These are phyloP conservation scores for Jamesozyma gamospora DNA, from an alignment of 805 yeast species.

Conservation along the genomic window DNA sequence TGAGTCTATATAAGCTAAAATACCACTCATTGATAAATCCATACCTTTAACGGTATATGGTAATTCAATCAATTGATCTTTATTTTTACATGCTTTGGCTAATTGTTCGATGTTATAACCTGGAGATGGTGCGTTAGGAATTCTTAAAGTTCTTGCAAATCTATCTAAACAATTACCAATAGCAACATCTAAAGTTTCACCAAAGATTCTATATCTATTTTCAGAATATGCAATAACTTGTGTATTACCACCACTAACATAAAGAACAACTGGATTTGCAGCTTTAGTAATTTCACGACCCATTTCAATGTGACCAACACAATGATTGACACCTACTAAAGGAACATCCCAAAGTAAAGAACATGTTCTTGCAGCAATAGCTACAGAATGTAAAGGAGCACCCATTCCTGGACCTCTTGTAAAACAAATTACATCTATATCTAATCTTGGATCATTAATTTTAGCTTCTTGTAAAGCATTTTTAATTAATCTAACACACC, in stretches of 20 bases:
- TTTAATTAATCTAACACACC: conserved; percentile 76
- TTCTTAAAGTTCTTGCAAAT: conserved; percentile 83
- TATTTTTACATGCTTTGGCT: conserved; percentile 56
- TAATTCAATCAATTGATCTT: conserved; percentile 46
- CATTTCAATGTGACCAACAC: conserved; percentile 98
- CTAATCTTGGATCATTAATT: conserved; percentile 34
- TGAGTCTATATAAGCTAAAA: conserved; percentile 72
- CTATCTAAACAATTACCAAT: conserved; percentile 95
- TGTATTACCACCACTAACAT: conserved; percentile 97
- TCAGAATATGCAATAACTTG: conserved; percentile 95
- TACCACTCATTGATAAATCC: conserved; percentile 97
- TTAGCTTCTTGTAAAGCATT: conserved; percentile 54
- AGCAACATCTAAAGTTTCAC: conserved; percentile 97
- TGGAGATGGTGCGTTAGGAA: conserved; percentile 91
- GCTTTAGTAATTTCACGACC: conserved; percentile 99
- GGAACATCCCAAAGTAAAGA: conserved; percentile 76
- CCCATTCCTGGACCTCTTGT: conserved; percentile 99
- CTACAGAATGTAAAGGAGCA: conserved; percentile 91
- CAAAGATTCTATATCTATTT: conserved; percentile 92
- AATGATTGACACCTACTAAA: conserved; percentile 89
- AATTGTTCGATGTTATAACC: conserved; percentile 95
- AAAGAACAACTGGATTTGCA: conserved; percentile 88
- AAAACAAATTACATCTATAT: conserved; percentile 76
- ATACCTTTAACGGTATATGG: conserved; percentile 98
- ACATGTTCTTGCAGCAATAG: conserved; percentile 80